Evolutionary conservation across 495 filamentous ascomycete species (phyloP).

Genomic region (Trichoderma orchidacearum): DNA sequence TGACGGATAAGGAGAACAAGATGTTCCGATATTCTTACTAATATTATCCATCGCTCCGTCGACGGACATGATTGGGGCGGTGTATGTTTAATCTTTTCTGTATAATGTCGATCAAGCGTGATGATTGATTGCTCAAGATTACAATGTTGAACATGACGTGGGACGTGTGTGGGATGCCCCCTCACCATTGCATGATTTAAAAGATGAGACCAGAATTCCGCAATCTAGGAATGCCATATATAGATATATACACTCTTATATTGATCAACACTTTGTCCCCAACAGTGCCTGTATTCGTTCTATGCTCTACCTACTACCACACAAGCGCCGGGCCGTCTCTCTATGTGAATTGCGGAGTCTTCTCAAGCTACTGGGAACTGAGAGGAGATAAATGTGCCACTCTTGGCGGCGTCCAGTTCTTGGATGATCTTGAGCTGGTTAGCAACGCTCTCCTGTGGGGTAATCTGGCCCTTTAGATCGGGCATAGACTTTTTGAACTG

Average conservation of each 20-base stretch:
- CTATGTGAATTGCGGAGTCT: background rate
- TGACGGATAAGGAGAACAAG: conserved; percentile 27
- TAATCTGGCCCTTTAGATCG: background rate
- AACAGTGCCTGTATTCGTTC: too few relatives aligned
- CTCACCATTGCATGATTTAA: background rate
- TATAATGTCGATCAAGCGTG: background rate
- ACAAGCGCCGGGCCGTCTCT: too few relatives aligned
- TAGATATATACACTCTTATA: too few relatives aligned
- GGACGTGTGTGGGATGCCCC: background rate
- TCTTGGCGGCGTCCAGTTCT: background rate
- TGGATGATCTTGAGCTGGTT: background rate
- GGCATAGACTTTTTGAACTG: background rate
- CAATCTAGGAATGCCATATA: background rate
- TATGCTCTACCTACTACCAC: too few relatives aligned
- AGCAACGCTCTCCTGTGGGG: background rate
- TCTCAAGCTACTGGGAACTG: background rate
- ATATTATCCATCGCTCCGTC: background rate
- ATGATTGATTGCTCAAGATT: background rate
- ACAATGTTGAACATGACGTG: background rate
- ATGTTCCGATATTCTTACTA: conserved; percentile 21
- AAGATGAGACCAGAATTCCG: background rate
- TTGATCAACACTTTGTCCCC: too few relatives aligned
- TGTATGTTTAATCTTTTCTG: too few relatives aligned
- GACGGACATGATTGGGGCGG: too few relatives aligned
- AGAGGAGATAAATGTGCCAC: background rate